Evolutionary conservation across 352 stramenopile genomes (phyloP).

Genomic region (Phytopythium oedochilum): DNA sequence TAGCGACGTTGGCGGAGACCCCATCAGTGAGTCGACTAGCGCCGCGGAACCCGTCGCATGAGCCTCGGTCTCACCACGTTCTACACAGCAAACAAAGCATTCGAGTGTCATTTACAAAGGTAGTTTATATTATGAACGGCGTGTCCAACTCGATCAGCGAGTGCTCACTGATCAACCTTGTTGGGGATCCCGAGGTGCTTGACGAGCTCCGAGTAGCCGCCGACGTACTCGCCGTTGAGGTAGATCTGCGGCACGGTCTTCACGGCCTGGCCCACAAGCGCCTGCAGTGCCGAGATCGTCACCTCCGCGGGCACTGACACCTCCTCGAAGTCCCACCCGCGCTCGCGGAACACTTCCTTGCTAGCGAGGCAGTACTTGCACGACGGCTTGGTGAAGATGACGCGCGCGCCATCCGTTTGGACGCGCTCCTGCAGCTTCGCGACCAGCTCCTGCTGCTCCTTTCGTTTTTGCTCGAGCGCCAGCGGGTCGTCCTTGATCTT

Average conservation of each 20-base stretch:
- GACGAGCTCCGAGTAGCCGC: conserved; percentile 73
- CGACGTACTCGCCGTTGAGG: conserved; percentile 71
- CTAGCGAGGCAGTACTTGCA: conserved; percentile 71
- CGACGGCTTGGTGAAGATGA: conserved; percentile 69
- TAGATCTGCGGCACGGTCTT: conserved; percentile 81
- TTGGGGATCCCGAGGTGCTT: conserved; percentile 55
- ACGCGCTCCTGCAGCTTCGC: conserved; percentile 26
- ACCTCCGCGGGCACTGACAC: conserved; percentile 50
- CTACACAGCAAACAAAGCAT: neutral
- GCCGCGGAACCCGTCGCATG: conserved; percentile 1
- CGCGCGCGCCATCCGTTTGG: conserved; percentile 40
- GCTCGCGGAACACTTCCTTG: conserved; percentile 54
- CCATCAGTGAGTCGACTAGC: neutral
- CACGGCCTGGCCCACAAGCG: conserved; percentile 52
- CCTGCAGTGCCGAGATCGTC: conserved; percentile 48
- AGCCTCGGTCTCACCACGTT: neutral
- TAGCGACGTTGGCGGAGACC: neutral
- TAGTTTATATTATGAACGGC: conserved; percentile 1
- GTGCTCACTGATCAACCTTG: conserved; percentile 25
- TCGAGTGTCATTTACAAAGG: neutral
- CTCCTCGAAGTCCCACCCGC: conserved; percentile 64
- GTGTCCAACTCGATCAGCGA: neutral
- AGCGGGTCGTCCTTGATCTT: conserved; percentile 40
- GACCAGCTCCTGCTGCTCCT: conserved; percentile 18
- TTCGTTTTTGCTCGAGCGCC: conserved; percentile 37